These are phyloP conservation scores for Pseudohyphozyma bogoriensis DNA, from an alignment of 768 basidiomycete genomes.

Conservation along the genomic window DNA sequence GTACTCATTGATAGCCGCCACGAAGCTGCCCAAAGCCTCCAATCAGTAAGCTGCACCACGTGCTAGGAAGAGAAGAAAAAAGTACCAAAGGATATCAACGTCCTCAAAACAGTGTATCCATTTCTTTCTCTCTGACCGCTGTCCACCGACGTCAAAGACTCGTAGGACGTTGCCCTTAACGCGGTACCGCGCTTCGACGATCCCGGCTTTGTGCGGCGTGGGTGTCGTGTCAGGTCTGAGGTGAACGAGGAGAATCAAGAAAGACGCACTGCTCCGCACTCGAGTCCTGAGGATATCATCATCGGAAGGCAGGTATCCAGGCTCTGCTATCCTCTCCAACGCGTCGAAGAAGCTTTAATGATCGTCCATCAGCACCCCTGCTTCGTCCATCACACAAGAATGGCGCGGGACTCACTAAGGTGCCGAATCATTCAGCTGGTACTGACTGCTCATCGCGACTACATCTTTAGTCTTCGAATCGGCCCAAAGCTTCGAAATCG, in stretches of 20 bases:
- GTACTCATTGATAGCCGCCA: conserved; percentile 88
- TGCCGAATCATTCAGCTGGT: conserved; percentile 21
- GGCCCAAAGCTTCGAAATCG: conserved; percentile 8
- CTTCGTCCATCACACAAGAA: not conserved
- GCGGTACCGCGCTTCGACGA: conserved; percentile 90
- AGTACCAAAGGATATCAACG: conserved; percentile 69
- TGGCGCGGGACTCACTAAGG: conserved; percentile 3
- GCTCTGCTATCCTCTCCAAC: not conserved
- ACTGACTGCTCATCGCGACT: not conserved
- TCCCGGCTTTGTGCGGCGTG: too few species aligned
- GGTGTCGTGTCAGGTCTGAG: too few species aligned
- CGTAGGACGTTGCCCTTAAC: conserved; percentile 47
- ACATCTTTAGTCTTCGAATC: conserved; percentile 1
- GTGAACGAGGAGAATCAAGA: too few species aligned
- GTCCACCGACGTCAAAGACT: conserved; percentile 81
- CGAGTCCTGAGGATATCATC: conserved; percentile 88
- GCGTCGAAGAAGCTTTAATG: not conserved
- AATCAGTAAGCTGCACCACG: not conserved
- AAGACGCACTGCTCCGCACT: conserved; percentile 94
- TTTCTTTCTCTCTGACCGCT: conserved; percentile 80
- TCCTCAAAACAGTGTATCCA: conserved; percentile 94
- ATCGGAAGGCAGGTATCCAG: conserved; percentile 70
- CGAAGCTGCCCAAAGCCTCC: conserved; percentile 43
- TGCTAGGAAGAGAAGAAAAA: too few species aligned
- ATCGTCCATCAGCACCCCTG: too few species aligned